Evolutionary conservation across 495 filamentous ascomycete species (phyloP), one percentile per base, ranked within the genome.

Genomic region (Hyaloscypha bicolor): DNA sequence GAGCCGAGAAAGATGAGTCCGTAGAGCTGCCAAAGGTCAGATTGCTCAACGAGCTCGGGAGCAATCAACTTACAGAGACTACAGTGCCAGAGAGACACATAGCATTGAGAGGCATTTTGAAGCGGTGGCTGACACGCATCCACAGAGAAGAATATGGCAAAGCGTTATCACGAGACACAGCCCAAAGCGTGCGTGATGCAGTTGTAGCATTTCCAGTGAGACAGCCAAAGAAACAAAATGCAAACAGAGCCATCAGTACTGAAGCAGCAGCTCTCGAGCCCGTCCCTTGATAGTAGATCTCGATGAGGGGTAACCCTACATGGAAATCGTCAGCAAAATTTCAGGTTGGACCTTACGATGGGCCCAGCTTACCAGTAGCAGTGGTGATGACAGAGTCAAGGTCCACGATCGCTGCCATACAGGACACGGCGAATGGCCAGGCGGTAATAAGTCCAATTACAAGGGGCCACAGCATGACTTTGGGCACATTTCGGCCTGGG

Each of bases 81-180:
- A 82, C 78, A 19, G 67, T 32, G n/a, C 71, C 57, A 0, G 77
- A 64, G 16, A 70, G 69, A 29, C 76, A 32, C 1, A 77, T 80
- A 2, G 79, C 67, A 48, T 72, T 66, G 5, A 75, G 60, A 2
- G 77, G 79, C 51, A 76, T 75, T 52, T 76, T 60, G 19, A 58
- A 32, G 14, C n/a, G 30, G 21, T 16, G 52, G 37, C 58, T 16
- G 16, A 65, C 55, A 29, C 37, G 19, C 30, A 32, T 55, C 8
- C 57, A 22, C 4, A 19, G 11, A 4, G 12, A 16, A 9, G 53
- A 58, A n/a, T 45, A 65, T 9, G 63, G 63, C 11, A 65, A 55
- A 16, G 82, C 82, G 51, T 80, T 79, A 63, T 85, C 83, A 30
- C 82, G 80, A 14, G 82, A 76, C 53, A 86, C 84, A 1, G 81